A percentile compares a stretch with the other conserved stretches of the same genome.
These are phyloP conservation scores for Purshia tridentata DNA, from an alignment of 306 rosid species.

Conservation along the genomic window DNA sequence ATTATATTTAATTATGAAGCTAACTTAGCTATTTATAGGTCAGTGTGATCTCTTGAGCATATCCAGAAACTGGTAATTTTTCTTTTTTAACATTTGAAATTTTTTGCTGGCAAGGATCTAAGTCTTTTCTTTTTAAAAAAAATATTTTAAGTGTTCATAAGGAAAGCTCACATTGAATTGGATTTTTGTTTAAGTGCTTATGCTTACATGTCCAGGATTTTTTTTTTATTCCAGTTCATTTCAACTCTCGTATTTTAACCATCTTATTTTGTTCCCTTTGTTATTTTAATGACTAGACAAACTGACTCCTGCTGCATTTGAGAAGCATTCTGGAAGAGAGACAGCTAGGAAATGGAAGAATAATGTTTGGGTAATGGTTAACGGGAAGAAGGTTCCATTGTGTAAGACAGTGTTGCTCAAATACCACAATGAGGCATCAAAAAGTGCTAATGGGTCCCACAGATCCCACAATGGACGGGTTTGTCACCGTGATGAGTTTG, in stretches of 20 bases:
- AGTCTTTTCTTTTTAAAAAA: no score
- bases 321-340: conserved; percentile 98
- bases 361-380: conserved; percentile 83
- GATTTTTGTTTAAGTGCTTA: no score
- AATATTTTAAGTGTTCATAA: conserved; percentile 17
- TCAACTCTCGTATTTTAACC: conserved; percentile 20
- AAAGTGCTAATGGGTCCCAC: conserved; percentile 57
- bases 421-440: conserved; percentile 77
- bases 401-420: conserved; percentile 85
- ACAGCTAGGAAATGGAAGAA: conserved; percentile 98
- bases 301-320: conserved; percentile 91
- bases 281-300: conserved; percentile 49
- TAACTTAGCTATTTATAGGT: background rate
- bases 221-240: background rate
- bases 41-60: background rate
- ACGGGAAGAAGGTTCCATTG: conserved; percentile 88
- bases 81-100: conserved; percentile 3
- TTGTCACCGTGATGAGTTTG: conserved; percentile 88
- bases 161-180: conserved; percentile 7
- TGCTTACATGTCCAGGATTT: conserved; percentile 9
- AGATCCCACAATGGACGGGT: conserved; percentile 67
- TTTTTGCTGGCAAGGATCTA: background rate
- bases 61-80: background rate
- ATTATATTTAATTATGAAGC: background rate
- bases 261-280: conserved; percentile 11